Evolutionary conservation across 805 yeast genomes (phyloP), one percentile per base, ranked within the genome.

Genomic region (Teunomyces funiuensis): DNA sequence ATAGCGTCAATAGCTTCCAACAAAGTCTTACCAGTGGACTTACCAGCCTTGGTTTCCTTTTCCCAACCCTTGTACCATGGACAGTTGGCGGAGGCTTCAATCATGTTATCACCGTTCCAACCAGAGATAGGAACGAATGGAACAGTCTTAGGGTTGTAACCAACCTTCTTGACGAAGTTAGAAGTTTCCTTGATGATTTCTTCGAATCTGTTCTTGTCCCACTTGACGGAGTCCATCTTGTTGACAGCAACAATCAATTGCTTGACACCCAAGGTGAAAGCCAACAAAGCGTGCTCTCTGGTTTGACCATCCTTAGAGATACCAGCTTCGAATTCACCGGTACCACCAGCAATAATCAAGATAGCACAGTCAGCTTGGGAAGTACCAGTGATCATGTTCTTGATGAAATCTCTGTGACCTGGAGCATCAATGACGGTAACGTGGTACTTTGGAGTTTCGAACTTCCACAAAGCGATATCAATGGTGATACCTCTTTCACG

Each of bases 401-500:
- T 87, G 79, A 87, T 87, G 85, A 86, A 87, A 80, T 87, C 95
- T 76, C 91, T 83, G 85, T 87, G 96, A 69, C 95, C 96, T 72
- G 95, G 95, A 59, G 95, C 95, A 69, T 87, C 95, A 67, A 87
- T 87, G 65, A 88, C 93, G 64, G 95, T 88, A 65, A 87, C 93
- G 66, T 82, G 76, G 79, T 80, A 85, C 73, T 83, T 85, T 63
- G 89, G 88, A 69, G 95, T 87, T 76, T 85, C 91, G 82, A 88
- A 87, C 77, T 85, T 83, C 85, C 95, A 85, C 65, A 86, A 80
- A 72, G 95, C 91, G 64, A 88, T 88, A 69, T n/a, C n/a, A n/a
- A n/a, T n/a, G n/a, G 96, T 88, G 80, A 88, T 88, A 85, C 96
- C 96, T 79, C 96, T 85, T 74, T 85, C 91, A 76, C 96, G 83